Evolutionary conservation across 345 rosid genomes (phyloP).

Genomic region (Laguncularia racemosa): DNA sequence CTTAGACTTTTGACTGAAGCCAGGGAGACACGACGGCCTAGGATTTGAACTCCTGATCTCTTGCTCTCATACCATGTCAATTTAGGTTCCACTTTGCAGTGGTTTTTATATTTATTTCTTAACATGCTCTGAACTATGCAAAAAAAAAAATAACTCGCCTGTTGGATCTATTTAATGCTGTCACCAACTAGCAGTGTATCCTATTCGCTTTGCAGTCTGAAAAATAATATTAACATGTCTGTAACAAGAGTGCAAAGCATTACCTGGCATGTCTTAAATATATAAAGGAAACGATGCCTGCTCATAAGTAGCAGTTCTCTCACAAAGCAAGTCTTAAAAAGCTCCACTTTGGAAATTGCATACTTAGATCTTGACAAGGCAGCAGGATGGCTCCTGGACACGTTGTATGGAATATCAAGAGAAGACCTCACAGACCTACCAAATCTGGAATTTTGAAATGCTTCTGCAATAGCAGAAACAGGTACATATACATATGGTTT

Average conservation of each 20-base stretch:
- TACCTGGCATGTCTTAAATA: slow-evolving; percentile 81
- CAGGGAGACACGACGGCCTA: too few relatives aligned
- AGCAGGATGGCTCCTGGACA: slow-evolving; percentile 39
- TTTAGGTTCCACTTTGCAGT: too few relatives aligned
- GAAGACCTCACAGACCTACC: slow-evolving; percentile 45
- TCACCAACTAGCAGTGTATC: background rate
- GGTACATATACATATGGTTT: slow-evolving; percentile 58
- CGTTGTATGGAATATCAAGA: slow-evolving; percentile 41
- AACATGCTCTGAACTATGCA: too few relatives aligned
- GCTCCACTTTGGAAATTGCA: slow-evolving; percentile 74
- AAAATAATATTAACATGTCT: background rate
- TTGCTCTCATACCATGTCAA: too few relatives aligned
- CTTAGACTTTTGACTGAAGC: too few relatives aligned
- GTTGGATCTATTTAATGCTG: too few relatives aligned
- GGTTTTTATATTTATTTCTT: too few relatives aligned
- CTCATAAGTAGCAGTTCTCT: slow-evolving; percentile 60
- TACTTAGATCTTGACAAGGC: slow-evolving; percentile 60
- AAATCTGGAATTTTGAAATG: slow-evolving; percentile 52
- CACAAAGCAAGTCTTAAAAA: slow-evolving; percentile 50
- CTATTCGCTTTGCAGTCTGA: background rate
- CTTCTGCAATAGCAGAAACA: slow-evolving; percentile 61
- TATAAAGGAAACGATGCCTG: slow-evolving; percentile 70
- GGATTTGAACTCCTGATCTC: too few relatives aligned
- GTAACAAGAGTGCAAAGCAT: slow-evolving; percentile 7
- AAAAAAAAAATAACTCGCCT: too few relatives aligned